These are phyloP conservation scores for Backusella luteola DNA, from an alignment of 192 early-diverging fungal species.

Conservation along the genomic window DNA sequence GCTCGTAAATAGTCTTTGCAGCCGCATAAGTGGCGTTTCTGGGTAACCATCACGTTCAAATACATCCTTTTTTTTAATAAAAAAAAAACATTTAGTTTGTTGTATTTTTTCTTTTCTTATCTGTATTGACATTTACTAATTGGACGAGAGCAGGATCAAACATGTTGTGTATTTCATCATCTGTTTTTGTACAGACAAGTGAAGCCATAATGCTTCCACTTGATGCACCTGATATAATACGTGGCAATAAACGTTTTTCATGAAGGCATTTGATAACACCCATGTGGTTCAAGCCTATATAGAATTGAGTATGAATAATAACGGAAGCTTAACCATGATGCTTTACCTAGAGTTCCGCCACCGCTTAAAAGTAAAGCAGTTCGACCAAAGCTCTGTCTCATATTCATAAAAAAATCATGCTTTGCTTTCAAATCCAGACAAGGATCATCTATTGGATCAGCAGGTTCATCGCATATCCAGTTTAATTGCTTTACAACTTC, in stretches of 20 bases:
- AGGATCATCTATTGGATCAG: constrained; percentile 8
- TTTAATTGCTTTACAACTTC: constrained; percentile 75
- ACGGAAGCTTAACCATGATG: not conserved
- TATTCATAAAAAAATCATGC: constrained; percentile 74
- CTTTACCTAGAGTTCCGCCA: constrained; percentile 80
- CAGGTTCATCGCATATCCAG: constrained; percentile 56
- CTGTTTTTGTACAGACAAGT: constrained; percentile 76
- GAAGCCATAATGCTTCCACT: constrained; percentile 86
- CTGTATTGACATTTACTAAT: constrained; percentile 37
- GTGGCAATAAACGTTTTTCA: constrained; percentile 71
- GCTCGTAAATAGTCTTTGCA: constrained; percentile 57
- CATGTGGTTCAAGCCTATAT: constrained; percentile 70
- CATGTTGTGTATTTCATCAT: constrained; percentile 66
- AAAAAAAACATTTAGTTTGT: not conserved
- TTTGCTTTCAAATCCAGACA: constrained; percentile 60
- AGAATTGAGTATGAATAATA: not conserved
- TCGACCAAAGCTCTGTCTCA: constrained; percentile 78
- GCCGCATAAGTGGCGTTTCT: constrained; percentile 44
- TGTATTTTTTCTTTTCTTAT: not conserved
- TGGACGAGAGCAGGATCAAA: constrained; percentile 54
- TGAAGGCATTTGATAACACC: constrained; percentile 78
- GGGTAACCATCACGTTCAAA: constrained; percentile 52
- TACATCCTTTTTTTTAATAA: constrained; percentile 42
- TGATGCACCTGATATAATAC: constrained; percentile 85
- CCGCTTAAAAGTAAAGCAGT: constrained; percentile 89